Evolutionary conservation across 2,329 filamentous ascomycete species (phyloP), one percentile per base, ranked within the genome.

Genomic region (Fusarium mundagurra): DNA sequence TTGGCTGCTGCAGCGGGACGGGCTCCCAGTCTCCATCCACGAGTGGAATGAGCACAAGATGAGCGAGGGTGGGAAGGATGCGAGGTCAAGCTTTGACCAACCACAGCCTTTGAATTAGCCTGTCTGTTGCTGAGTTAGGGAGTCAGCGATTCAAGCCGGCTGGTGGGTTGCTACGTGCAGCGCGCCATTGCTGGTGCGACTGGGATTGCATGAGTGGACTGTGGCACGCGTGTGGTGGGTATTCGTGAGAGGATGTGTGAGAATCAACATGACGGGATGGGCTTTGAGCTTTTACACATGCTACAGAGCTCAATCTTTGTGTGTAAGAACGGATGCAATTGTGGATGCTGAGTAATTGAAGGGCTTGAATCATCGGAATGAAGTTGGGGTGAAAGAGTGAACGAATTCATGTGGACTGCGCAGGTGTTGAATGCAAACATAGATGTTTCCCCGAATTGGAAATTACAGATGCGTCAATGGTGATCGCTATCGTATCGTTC

Each of bases 91-190:
- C 41, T 38, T 53, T 50, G 63, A 54, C 76, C 76, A 77, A 77
- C 66, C 74, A 76, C n/a, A 70, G 22, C 5, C 24, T 65, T 69
- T 59, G 61, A 70, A 71, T 76, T 62, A 62, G 61, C 57, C 74
- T 75, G 74, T 76, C 67, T 71, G 75, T 78, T 78, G 75, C 76
- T 78, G 69, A 77, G 76, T 78, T 78, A 64, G 76, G 76, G 76
- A 77, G 76, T 76, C 69, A 61, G 61, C 65, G 71, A 75, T 78
- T 78, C 69, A 72, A 71, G 69, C 61, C 51, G 61, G 69, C 64
- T 48, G 65, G 75, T 74, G 72, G 67, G 66, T 69, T 66, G 67
- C 69, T 72, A 61, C 65, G 67, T 74, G 66, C 69, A 74, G 72
- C 64, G 67, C 71, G 68, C 71, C 72, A 74, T 74, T 72, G 72